Conservation (phyloP, 768 basidiomycete species). For the Punctularia strigosozonata region DNA sequence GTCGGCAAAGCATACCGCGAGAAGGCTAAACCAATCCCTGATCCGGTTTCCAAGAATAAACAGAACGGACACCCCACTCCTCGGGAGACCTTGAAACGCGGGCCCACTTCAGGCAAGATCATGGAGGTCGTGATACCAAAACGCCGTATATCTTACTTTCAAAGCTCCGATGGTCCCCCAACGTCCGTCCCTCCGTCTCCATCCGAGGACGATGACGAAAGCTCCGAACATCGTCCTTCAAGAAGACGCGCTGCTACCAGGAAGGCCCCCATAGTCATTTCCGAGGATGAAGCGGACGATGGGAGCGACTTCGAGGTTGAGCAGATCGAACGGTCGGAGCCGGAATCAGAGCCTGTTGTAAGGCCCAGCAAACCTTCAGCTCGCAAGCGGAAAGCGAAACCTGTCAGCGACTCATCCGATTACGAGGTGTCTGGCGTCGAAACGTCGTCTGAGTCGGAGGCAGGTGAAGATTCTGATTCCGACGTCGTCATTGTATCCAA, state of each 20-base stretch:
- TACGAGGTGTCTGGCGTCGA: constrained; percentile 5
- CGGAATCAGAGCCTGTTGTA: constrained; percentile 12
- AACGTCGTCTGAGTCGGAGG: constrained; percentile 4
- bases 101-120: constrained; percentile 20
- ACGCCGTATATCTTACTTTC: neutral
- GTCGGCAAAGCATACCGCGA: constrained; percentile 65
- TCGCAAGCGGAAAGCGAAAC: neutral
- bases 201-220: constrained; percentile 22
- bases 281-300: constrained; percentile 39
- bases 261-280: constrained; percentile 31
- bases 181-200: constrained; percentile 1
- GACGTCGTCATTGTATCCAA: constrained; percentile 15
- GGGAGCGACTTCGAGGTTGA: constrained; percentile 21
- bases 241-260: constrained; percentile 24
- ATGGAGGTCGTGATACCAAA: constrained; percentile 48
- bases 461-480: constrained; percentile 12
- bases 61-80: constrained; percentile 3
- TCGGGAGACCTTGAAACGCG: constrained; percentile 1
- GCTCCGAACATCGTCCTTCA: constrained; percentile 25
- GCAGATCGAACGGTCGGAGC: constrained; percentile 16
- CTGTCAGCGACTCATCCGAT: constrained; percentile 7
- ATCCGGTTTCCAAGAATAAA: too few species aligned
- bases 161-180: constrained; percentile 9
- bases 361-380: too few species aligned
- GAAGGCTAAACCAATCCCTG: constrained; percentile 15